These are phyloP conservation scores for Pleurostoma richardsiae DNA, from an alignment of 2,329 filamentous ascomycete species.

Conservation along the genomic window DNA sequence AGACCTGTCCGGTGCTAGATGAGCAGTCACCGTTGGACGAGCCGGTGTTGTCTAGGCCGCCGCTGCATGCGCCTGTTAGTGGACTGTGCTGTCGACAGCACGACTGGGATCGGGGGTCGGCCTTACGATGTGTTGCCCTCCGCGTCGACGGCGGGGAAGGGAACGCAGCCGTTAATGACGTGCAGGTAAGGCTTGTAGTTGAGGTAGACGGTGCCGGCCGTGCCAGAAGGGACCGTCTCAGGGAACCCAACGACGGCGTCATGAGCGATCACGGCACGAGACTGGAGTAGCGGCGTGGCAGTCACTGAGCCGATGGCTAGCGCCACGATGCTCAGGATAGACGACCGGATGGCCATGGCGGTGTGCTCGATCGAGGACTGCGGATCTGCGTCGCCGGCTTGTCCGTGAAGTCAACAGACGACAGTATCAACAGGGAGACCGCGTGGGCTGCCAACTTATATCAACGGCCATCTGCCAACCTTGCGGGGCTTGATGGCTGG, in stretches of 20 bases:
- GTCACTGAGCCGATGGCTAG: constrained; percentile 1
- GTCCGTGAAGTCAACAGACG: too few relatives aligned
- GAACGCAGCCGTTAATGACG: constrained; percentile 55
- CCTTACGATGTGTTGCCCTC: constrained; percentile 50
- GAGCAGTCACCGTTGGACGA: constrained; percentile 22
- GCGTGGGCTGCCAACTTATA: too few relatives aligned
- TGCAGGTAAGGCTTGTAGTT: constrained; percentile 52
- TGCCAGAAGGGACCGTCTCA: constrained; percentile 42
- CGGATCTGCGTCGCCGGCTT: not conserved
- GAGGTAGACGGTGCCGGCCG: constrained; percentile 40
- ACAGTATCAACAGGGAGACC: too few relatives aligned
- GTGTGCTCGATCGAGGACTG: not conserved
- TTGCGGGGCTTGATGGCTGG: too few relatives aligned
- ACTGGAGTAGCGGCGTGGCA: constrained; percentile 6
- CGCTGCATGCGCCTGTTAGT: constrained; percentile 13
- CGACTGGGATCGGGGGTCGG: too few relatives aligned
- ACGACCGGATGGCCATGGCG: constrained; percentile 1
- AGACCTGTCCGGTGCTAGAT: constrained; percentile 29
- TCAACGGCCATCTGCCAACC: too few relatives aligned
- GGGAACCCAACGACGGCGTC: constrained; percentile 44
- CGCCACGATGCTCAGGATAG: constrained; percentile 1
- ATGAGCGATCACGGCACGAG: constrained; percentile 18
- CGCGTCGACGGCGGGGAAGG: constrained; percentile 56
- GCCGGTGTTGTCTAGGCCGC: constrained; percentile 26
- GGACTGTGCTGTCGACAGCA: not conserved